Conservation (phyloP, 2,329 filamentous ascomycete genomes). For the Botrytis medusae region DNA sequence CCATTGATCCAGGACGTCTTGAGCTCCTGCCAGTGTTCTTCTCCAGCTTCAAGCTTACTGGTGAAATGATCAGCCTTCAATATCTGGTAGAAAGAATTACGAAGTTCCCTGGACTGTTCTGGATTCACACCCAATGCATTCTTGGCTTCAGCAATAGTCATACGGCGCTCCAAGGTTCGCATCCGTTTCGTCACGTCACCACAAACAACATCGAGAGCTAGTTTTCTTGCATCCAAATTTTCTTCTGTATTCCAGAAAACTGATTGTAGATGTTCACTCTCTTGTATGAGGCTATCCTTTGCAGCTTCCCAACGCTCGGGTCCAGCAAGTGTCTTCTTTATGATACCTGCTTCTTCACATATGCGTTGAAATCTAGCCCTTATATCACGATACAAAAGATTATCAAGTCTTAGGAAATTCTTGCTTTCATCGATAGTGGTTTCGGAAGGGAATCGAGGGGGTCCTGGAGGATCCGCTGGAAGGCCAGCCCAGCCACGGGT, state of each 20-base stretch:
- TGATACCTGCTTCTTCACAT: slow-evolving; percentile 64
- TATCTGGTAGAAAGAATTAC: slow-evolving; percentile 64
- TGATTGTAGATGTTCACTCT: slow-evolving; percentile 61
- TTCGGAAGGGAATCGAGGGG: slow-evolving; percentile 76
- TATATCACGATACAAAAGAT: slow-evolving; percentile 60
- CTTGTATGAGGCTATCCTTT: slow-evolving; percentile 65
- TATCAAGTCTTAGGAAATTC: slow-evolving; percentile 64
- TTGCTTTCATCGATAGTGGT: slow-evolving; percentile 80
- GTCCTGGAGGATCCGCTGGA: slow-evolving; percentile 65
- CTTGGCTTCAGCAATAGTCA: slow-evolving; percentile 74
- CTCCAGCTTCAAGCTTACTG: slow-evolving; percentile 70
- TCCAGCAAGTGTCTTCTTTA: slow-evolving; percentile 75
- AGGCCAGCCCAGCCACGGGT: slow-evolving; percentile 67
- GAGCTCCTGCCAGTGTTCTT: slow-evolving; percentile 69
- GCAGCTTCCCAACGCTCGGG: slow-evolving; percentile 71
- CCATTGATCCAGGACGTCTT: slow-evolving; percentile 66
- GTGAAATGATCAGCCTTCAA: slow-evolving; percentile 66
- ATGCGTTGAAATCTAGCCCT: slow-evolving; percentile 68
- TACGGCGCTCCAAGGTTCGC: slow-evolving; percentile 61
- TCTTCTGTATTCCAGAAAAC: slow-evolving; percentile 60
- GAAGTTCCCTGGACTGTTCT: slow-evolving; percentile 64
- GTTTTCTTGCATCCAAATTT: slow-evolving; percentile 59
- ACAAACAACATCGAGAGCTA: slow-evolving; percentile 77
- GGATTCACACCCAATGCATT: slow-evolving; percentile 68
- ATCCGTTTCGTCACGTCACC: slow-evolving; percentile 80